Conservation (phyloP, 768 basidiomycete genomes). For the Tubosaeta sp. region DNA sequence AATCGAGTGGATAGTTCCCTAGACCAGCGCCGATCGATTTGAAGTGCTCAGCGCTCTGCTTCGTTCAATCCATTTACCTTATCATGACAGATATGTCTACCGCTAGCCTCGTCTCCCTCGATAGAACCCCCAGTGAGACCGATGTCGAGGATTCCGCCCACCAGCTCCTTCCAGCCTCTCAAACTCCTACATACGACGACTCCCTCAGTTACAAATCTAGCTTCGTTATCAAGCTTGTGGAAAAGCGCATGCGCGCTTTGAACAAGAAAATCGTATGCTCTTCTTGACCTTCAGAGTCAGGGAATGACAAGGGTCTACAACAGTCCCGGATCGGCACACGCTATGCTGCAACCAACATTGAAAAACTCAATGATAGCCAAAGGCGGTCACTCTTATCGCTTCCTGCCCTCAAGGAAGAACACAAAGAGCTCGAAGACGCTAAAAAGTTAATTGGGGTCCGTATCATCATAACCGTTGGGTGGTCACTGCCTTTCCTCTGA, state of each 20-base stretch:
- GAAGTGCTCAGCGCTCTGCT: too few species aligned
- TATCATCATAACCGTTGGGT: slow-evolving; percentile 30
- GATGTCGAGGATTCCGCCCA: slow-evolving; percentile 39
- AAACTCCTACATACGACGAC: slow-evolving; percentile 44
- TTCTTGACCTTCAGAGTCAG: slow-evolving; percentile 12
- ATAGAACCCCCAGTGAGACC: slow-evolving; percentile 44
- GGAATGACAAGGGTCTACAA: slow-evolving; percentile 6
- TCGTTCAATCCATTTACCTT: too few species aligned
- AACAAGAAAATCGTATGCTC: slow-evolving; percentile 78
- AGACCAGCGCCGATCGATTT: too few species aligned
- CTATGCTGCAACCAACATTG: slow-evolving; percentile 63
- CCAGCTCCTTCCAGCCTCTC: slow-evolving; percentile 30
- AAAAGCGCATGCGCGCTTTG: slow-evolving; percentile 71
- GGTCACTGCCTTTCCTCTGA: background rate
- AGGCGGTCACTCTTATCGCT: slow-evolving; percentile 67
- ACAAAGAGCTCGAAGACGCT: slow-evolving; percentile 80
- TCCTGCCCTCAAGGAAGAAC: slow-evolving; percentile 68
- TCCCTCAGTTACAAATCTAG: slow-evolving; percentile 47
- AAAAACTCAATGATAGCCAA: slow-evolving; percentile 87
- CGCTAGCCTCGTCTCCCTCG: slow-evolving; percentile 38
- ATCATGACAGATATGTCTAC: too few species aligned
- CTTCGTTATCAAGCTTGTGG: slow-evolving; percentile 73
- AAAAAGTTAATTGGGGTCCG: slow-evolving; percentile 83
- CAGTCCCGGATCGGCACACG: slow-evolving; percentile 64
- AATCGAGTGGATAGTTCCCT: too few species aligned